Conservation (phyloP, 345 rosid species). For the Hypericum androsaemum region DNA sequence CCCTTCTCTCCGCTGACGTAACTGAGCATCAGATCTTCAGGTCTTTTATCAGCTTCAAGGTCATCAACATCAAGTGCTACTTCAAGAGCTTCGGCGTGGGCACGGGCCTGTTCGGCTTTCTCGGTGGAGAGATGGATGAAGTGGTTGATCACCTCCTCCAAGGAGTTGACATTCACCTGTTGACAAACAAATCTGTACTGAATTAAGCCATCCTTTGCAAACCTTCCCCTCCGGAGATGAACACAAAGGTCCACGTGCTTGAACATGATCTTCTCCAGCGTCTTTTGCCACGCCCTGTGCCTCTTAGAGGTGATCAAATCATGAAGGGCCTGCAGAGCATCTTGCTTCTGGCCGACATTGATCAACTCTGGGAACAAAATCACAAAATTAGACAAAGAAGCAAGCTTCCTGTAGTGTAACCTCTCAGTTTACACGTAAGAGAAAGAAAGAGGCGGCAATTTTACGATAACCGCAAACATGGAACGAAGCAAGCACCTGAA, state of each 20-base stretch:
- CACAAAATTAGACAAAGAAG: neutral
- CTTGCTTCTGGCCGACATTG: constrained; percentile 97
- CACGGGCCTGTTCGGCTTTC: constrained; percentile 94
- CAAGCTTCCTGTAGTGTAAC: too few species aligned
- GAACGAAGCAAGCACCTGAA: too few species aligned
- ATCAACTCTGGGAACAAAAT: constrained; percentile 52
- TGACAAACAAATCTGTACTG: constrained; percentile 93
- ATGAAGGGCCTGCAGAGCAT: constrained; percentile 87
- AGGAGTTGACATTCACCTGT: constrained; percentile 84
- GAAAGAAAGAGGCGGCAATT: too few species aligned
- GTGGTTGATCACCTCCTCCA: constrained; percentile 99
- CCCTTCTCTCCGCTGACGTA: constrained; percentile 99
- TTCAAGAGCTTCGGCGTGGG: constrained; percentile 82
- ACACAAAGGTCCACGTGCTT: constrained; percentile 96
- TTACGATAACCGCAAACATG: too few species aligned
- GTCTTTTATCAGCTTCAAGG: constrained; percentile 94
- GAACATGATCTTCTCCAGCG: constrained; percentile 85
- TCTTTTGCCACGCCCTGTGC: constrained; percentile 90
- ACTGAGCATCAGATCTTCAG: constrained; percentile 95
- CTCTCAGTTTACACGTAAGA: neutral
- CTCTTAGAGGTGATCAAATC: constrained; percentile 86
- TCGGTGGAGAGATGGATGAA: constrained; percentile 91
- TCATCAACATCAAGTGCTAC: constrained; percentile 99
- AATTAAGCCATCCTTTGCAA: constrained; percentile 91
- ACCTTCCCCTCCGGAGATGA: constrained; percentile 81